Evolutionary conservation across 345 rosid species (phyloP), one percentile per base, ranked within the genome.

Genomic region (Pistacia integerrima): DNA sequence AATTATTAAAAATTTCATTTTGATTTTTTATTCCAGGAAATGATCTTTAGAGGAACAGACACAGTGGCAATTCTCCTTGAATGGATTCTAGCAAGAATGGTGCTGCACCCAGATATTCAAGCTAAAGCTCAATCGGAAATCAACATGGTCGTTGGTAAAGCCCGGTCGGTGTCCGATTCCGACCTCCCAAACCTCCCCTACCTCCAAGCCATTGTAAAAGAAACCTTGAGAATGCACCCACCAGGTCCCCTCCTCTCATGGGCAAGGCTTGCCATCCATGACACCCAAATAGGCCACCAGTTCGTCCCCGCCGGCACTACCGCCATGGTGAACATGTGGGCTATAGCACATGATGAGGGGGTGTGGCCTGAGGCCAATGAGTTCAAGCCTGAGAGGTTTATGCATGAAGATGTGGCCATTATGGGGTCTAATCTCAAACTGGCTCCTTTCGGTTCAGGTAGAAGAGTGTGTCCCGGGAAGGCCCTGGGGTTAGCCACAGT

Each of bases 291-390:
- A 0, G 93, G 90, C 35, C 69, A 78, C 3, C 81, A 79, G 52
- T 79, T 88, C n/a, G 68, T 94, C 70, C 98, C 98, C 0, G 93
- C 92, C 0, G 95, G 97, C 68, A 91, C 98, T 30, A 85, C 95
- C 0, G 98, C 97, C 41, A 94, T 93, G 97, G 98, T 94, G 25
- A 93, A 89, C 86, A 94, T 93, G 98, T 94, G 97, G 98, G 82
- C 95, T 2, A 94, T 93, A 20, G 87, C 97, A 8, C 98, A 92
- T 25, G 91, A 95, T 60, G 69, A 74, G 56, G 64, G 68, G 49
- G 63, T 88, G 48, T 93, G 98, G 98, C 10, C 78, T 0, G 80
- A 85, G 46, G 86, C 97, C 2, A 80, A 84, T 18, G 72, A 76
- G 51, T 93, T 88, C 78, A 85, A 81, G 13, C 98, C 97, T 2